Evolutionary conservation across 164 flowering plant genomes (phyloP).

Genomic region (Berberis thunbergii): DNA sequence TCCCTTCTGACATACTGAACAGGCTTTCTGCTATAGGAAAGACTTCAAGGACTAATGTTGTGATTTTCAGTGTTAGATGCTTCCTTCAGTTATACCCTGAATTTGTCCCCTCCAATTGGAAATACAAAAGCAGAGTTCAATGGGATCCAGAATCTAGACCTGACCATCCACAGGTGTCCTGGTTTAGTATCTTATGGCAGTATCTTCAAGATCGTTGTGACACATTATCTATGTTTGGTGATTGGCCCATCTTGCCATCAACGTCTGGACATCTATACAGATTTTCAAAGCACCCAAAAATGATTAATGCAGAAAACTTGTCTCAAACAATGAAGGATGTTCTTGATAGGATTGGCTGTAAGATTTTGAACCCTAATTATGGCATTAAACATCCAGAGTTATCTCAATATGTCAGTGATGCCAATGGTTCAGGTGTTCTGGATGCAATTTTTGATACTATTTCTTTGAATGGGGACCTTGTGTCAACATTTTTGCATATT

Average conservation of each 20-base stretch:
- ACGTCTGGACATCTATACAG: constrained; percentile 69
- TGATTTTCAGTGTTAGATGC: constrained; percentile 34
- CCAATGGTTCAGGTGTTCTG: constrained; percentile 56
- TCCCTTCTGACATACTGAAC: constrained; percentile 38
- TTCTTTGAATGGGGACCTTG: constrained; percentile 28
- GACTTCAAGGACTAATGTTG: constrained; percentile 50
- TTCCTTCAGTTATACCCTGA: constrained; percentile 48
- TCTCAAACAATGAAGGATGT: constrained; percentile 37
- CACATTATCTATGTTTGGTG: constrained; percentile 53
- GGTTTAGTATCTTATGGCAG: constrained; percentile 76
- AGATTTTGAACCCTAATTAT: constrained; percentile 43
- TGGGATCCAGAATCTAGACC: constrained; percentile 55
- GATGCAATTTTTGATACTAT: constrained; percentile 60
- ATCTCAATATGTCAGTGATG: constrained; percentile 44
- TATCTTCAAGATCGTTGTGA: constrained; percentile 55
- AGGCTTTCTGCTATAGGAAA: constrained; percentile 68
- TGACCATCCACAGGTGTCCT: constrained; percentile 50
- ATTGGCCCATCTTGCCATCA: constrained; percentile 95
- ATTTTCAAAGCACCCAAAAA: constrained; percentile 46
- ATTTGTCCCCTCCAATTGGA: constrained; percentile 81
- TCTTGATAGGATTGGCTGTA: constrained; percentile 79
- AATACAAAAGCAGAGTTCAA: constrained; percentile 37
- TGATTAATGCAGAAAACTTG: constrained; percentile 48
- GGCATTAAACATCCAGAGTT: constrained; percentile 65
- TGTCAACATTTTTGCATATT: constrained; percentile 24